phyloP scores from a whole-genome alignment of 169 alveolate genomes.

The Hepatocystis sp. region DNA sequence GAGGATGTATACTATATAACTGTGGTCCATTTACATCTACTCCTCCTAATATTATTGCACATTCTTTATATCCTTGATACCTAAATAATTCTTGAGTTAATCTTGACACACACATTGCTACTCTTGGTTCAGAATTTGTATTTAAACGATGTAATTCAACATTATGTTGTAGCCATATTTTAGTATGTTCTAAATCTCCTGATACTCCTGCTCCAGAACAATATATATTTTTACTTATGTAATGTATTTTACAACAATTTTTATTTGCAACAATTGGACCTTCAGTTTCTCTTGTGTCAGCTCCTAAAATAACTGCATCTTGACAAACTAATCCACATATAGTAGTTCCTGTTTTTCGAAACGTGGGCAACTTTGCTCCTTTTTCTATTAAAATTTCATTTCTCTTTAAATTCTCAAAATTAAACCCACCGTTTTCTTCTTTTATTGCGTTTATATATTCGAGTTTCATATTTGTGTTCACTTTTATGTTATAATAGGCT shows the following conservation, averaged over 20 bases:
- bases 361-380: conserved; percentile 57
- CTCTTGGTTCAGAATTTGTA: conserved; percentile 92
- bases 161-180: conserved; percentile 91
- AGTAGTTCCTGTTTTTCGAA: conserved; percentile 96
- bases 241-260: conserved; percentile 96
- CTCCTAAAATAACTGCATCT: conserved; percentile 98
- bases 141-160: conserved; percentile 95
- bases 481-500: conserved; percentile 5
- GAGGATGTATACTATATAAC: conserved; percentile 94
- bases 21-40: conserved; percentile 97
- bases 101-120: conserved; percentile 92
- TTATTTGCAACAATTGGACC: conserved; percentile 99
- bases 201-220: conserved; percentile 99
- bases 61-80: conserved; percentile 97
- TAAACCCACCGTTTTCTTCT: conserved; percentile 75
- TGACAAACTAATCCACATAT: conserved; percentile 96
- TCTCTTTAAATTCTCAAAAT: conserved; percentile 70
- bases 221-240: conserved; percentile 95
- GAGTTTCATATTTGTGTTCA: conserved; percentile 53
- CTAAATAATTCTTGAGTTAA: conserved; percentile 91
- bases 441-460: conserved; percentile 60
- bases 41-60: conserved; percentile 98
- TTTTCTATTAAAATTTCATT: conserved; percentile 71
- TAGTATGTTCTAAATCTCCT: conserved; percentile 97
- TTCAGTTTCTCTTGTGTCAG: conserved; percentile 99